Percentiles rank a stretch among this genome's conserved stretches.
phyloP scores from a whole-genome alignment of 208 protist genomes.

The Sergeia podlipaevii region DNA sequence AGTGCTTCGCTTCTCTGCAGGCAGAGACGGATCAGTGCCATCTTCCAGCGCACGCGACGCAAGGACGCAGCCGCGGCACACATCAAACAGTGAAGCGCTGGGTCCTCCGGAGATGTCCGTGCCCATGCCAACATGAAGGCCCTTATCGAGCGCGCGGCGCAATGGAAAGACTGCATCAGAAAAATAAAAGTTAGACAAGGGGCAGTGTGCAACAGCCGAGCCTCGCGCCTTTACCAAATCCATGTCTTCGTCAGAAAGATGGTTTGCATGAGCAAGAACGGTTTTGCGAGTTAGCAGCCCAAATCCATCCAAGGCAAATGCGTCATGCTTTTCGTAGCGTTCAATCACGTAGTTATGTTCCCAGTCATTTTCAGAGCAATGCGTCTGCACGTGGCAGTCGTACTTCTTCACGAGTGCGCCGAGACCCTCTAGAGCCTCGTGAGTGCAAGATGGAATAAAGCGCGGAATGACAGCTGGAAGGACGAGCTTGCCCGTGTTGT shows the following conservation, averaged over 20 bases:
- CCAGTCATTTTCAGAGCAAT: constrained; percentile 85
- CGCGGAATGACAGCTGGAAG: constrained; percentile 90
- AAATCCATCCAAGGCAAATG: constrained; percentile 74
- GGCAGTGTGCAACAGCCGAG: constrained; percentile 88
- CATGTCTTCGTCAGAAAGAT: constrained; percentile 84
- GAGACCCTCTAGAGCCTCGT: constrained; percentile 75
- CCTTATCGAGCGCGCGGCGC: constrained; percentile 44
- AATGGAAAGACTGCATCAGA: constrained; percentile 71
- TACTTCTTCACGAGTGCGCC: constrained; percentile 67
- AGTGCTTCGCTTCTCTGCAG: constrained; percentile 19
- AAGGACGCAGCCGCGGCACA: constrained; percentile 73
- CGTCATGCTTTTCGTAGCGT: constrained; percentile 79
- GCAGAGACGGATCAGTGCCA: constrained; percentile 33
- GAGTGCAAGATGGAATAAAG: constrained; percentile 92
- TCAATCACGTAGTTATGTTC: constrained; percentile 90
- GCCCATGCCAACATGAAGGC: constrained; percentile 88
- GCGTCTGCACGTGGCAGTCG: constrained; percentile 68
- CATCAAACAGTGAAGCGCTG: constrained; percentile 78
- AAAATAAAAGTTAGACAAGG: constrained; percentile 92
- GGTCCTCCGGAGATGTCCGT: constrained; percentile 94
- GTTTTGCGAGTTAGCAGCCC: constrained; percentile 79
- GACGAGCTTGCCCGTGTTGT: constrained; percentile 52
- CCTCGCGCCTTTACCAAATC: constrained; percentile 47
- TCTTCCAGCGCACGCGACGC: constrained; percentile 56
- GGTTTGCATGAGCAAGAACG: constrained; percentile 90